Evolutionary conservation across 225 moss, liverwort and hornwort species (phyloP).

Genomic region (Bryum argenteum): DNA sequence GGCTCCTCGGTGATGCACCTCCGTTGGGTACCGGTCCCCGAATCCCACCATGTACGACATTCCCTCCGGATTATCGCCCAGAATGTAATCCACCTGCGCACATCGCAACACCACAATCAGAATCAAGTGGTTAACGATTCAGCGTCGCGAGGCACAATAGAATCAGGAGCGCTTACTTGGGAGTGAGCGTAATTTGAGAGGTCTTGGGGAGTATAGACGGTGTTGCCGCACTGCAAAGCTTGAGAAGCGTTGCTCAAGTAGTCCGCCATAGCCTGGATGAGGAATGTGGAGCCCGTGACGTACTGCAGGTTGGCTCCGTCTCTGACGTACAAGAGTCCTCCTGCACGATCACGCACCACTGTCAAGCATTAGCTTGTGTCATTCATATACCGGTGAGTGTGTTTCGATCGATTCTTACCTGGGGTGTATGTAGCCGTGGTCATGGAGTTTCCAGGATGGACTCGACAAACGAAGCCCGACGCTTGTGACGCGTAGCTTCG

Average conservation of each 20-base stretch:
- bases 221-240: slow-evolving; percentile 49
- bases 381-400: no score
- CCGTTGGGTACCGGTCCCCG: slow-evolving; percentile 52
- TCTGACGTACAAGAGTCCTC: slow-evolving; percentile 72
- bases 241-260: slow-evolving; percentile 39
- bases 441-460: slow-evolving; percentile 61
- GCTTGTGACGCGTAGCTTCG: slow-evolving; percentile 48
- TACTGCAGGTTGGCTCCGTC: slow-evolving; percentile 89
- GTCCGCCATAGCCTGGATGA: slow-evolving; percentile 57
- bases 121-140: background rate
- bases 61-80: slow-evolving; percentile 62
- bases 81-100: slow-evolving; percentile 74
- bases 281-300: slow-evolving; percentile 66
- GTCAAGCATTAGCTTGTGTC: background rate
- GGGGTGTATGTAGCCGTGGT: slow-evolving; percentile 50
- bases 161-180: slow-evolving; percentile 48
- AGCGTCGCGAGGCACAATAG: background rate
- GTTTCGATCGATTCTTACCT: slow-evolving; percentile 41
- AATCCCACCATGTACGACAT: slow-evolving; percentile 86
- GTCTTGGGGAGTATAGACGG: slow-evolving; percentile 34
- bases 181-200: slow-evolving; percentile 51
- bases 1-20: slow-evolving; percentile 74
- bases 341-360: slow-evolving; percentile 31
- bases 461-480: slow-evolving; percentile 59
- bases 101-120: background rate